A percentile compares a stretch with the other conserved stretches of the same genome.
phyloP scores from a whole-genome alignment of 139 green algal species.

The Tetraselmis striata region DNA sequence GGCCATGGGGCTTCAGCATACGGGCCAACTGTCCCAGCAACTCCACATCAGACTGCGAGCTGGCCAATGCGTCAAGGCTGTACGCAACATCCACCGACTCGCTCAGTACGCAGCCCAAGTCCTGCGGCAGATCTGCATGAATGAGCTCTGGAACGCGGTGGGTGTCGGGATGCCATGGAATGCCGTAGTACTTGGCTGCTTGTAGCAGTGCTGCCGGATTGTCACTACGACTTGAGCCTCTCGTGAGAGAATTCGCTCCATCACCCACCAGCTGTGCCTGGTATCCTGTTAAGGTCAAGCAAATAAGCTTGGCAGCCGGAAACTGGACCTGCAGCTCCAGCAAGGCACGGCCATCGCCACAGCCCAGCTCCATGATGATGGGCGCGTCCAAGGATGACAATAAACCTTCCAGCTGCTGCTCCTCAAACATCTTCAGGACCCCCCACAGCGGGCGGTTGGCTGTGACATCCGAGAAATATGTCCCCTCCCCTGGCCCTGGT shows the following conservation, averaged over 20 bases:
- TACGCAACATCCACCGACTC: background rate
- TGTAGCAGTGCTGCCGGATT: too few relatives aligned
- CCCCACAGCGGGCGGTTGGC: background rate
- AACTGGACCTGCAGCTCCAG: background rate
- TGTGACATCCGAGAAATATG: too few relatives aligned
- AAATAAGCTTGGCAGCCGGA: background rate
- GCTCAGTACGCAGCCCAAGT: background rate
- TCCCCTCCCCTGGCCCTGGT: too few relatives aligned
- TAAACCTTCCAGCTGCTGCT: background rate
- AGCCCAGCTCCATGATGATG: background rate
- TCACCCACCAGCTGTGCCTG: background rate
- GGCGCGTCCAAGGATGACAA: too few relatives aligned
- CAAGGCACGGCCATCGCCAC: background rate
- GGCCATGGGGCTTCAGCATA: background rate
- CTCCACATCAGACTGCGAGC: background rate
- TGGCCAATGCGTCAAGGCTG: background rate
- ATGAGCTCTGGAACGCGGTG: background rate
- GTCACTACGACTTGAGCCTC: too few relatives aligned
- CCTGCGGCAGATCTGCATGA: background rate
- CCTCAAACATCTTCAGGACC: background rate
- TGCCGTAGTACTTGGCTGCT: background rate
- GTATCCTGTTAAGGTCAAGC: background rate
- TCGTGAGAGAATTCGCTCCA: background rate
- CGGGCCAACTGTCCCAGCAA: background rate
- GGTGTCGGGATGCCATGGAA: background rate